Base-by-base conservation (phyloP, 805 yeast species). In the Cyberlindnera bimundalis region DNA sequence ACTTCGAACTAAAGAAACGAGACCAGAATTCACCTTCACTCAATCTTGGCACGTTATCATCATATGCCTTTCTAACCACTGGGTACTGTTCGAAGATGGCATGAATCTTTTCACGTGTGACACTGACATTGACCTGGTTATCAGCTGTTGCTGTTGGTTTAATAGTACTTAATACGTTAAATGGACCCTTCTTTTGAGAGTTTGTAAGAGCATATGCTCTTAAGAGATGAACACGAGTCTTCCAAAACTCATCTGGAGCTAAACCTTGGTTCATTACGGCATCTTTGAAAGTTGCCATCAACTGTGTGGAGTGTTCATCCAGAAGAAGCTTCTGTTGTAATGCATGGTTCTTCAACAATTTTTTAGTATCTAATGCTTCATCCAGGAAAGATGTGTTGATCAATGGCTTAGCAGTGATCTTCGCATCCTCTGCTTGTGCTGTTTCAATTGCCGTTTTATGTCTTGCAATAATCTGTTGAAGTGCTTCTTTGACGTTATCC, bases 21-120 rank as follows among this genome's bases (percentile, higher is more conserved):
- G 96, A 87, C 99, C 99, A 93, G 54, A 93, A 93, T 56, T 85
- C 96, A 30, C 91, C 90, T 59, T 93, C 98, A 35, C 78, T 74
- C 39, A 93, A 71, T 46, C 82, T 81, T 1, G 98, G 99, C 5
- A 93, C 99, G 43, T 81, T 81, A 40, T 93, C 99, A 44, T 78
- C 81, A 56, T 85, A 93, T 0, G 98, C 98, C 47, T 76, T 78
- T 45, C 86, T 78, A 19, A 93, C 95, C 28, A 90, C 78, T 0
- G 99, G 99, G 56, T 91, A 93, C 44, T 91, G 96, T 37, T 81
- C 86, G 59, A 93, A 90, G 17, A 93, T 88, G 48, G 84, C 95
- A 42, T 78, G 81, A 55, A 93, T 90, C 46, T 84, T 89, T 46
- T 90, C 97, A 40, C 96, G 70, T 0, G 99, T 86, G 25, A 93